Evolutionary conservation across 495 filamentous ascomycete species (phyloP), one percentile per base, ranked within the genome.

Genomic region (Stereocaulon alpinum): DNA sequence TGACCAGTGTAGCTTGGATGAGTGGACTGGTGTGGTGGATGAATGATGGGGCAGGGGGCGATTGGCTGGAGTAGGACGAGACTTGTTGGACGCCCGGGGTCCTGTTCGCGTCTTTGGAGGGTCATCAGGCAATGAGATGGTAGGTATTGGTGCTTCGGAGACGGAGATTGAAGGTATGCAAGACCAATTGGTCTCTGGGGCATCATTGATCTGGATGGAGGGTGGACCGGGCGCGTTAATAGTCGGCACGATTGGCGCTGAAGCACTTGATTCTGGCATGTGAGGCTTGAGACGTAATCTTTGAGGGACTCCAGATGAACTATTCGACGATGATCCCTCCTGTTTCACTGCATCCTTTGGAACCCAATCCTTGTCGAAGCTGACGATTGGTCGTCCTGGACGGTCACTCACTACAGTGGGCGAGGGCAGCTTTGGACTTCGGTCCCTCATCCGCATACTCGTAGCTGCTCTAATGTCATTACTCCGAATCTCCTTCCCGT

Each of bases 391-490:
- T 66, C 91, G 81, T 55, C 88, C 87, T 56, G 86, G 82, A 61
- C 77, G 84, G 72, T 94, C 84, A 73, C 88, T 93, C 69, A 96
- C 89, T 43, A 88, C 80, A 32, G 87, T 87, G 64, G 91, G 91
- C 66, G 83, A 90, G 5, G 91, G 91, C 34, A 96, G 73, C 64
- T 86, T 92, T 52, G 85, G 72, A 67, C 91, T 95, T 65, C 90
- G 83, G 68, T 95, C 89, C 63, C 81, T 88, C 58, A 91, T 76
- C 68, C 73, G 85, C 79, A 91, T 93, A 74, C 85, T 91, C n/a
- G 91, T 96, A n/a, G 91, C 91, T 55, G 85, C 80, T 32, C 85
- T 79, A 57, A 96, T 91, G 50, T 96, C 91, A 47, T 94, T 88
- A 62, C 88, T 76, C 53, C 91, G 83, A 42, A 94, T 81, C 70